A percentile compares a stretch with the other conserved stretches of the same genome.
phyloP scores from a whole-genome alignment of 345 rosid genomes.

The Schrenkiella parvula region DNA sequence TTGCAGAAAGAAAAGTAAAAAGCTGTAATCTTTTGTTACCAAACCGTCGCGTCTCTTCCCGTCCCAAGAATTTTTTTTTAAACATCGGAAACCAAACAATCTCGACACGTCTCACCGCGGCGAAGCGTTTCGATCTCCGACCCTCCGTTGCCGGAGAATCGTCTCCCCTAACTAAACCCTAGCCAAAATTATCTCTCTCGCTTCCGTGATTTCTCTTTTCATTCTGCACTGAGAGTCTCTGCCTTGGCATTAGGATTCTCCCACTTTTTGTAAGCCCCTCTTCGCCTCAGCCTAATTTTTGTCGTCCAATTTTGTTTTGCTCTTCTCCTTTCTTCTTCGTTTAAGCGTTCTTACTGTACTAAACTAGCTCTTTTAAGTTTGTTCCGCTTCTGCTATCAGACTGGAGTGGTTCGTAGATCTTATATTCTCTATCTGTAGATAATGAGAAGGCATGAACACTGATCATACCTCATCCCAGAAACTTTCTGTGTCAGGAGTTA shows the following conservation, averaged over 20 bases:
- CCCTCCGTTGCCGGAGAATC: constrained; percentile 22
- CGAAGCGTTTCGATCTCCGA: constrained; percentile 27
- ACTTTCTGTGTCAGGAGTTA: constrained; percentile 1
- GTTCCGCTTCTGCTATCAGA: neutral
- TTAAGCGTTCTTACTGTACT: neutral
- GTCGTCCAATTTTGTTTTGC: neutral
- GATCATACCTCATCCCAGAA: neutral
- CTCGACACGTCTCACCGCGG: constrained; percentile 15
- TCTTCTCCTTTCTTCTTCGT: neutral
- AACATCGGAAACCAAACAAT: constrained; percentile 27
- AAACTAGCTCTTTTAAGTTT: neutral
- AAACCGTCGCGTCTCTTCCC: neutral
- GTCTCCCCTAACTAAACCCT: constrained; percentile 6
- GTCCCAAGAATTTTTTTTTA: neutral
- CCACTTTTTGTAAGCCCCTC: constrained; percentile 9
- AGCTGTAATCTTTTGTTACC: neutral
- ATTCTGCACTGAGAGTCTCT: neutral
- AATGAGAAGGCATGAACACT: neutral
- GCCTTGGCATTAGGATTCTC: neutral
- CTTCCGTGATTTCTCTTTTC: neutral
- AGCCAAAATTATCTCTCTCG: neutral
- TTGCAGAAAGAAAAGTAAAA: neutral
- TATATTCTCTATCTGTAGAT: neutral
- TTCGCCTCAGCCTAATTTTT: neutral
- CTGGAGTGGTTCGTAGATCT: constrained; percentile 16